Conservation (phyloP, 371 early-diverging fungal species). For the Mortierella sp. region DNA sequence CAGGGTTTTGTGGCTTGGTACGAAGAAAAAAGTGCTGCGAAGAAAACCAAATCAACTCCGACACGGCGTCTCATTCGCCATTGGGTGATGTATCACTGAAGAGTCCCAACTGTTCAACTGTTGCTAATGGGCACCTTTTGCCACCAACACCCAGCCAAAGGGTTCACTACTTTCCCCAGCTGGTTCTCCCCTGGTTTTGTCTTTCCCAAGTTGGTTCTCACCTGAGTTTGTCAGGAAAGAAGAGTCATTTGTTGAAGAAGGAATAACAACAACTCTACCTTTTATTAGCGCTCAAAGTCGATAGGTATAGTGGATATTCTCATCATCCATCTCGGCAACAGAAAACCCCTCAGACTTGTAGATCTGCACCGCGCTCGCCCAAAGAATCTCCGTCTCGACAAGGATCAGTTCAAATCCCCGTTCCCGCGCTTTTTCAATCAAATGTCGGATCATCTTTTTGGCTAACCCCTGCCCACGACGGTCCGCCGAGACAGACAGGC, state of each 20-base stretch:
- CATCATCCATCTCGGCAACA: conserved; percentile 24
- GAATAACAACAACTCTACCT: background rate
- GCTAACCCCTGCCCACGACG: conserved; percentile 43
- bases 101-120: background rate
- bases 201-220: background rate
- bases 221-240: background rate
- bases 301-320: conserved; percentile 34
- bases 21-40: background rate
- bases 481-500: conserved; percentile 34
- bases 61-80: conserved; percentile 7
- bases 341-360: conserved; percentile 36
- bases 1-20: background rate
- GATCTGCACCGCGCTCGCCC: conserved; percentile 49
- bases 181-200: too few species aligned
- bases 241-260: background rate
- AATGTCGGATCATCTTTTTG: conserved; percentile 29
- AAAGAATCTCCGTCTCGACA: conserved; percentile 42
- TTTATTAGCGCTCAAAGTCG: conserved; percentile 3
- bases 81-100: background rate
- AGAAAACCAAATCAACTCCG: background rate
- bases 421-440: conserved; percentile 22
- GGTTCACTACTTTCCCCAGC: too few species aligned
- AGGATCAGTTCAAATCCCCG: conserved; percentile 34
- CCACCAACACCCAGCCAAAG: conserved; percentile 19
- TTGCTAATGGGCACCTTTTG: conserved; percentile 1